Conservation (phyloP, 202 grass and related monocot species). For the Panicum virgatum region DNA sequence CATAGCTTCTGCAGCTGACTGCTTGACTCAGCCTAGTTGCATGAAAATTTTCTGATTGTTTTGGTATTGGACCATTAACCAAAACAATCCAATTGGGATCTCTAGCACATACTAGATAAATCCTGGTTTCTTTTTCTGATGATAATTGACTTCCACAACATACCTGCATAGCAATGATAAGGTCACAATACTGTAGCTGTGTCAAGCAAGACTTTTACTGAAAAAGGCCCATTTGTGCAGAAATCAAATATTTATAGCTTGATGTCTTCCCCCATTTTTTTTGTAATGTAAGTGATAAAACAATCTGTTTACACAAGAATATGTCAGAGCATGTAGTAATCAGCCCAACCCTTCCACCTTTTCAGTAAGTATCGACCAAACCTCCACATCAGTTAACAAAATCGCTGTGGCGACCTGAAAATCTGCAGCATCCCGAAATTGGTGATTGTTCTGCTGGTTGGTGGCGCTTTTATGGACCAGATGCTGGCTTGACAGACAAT, state of each 20-base stretch:
- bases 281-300: neutral
- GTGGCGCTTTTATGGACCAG: neutral
- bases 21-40: neutral
- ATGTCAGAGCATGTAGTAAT: neutral
- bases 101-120: neutral
- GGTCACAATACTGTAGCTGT: neutral
- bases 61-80: neutral
- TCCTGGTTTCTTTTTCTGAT: neutral
- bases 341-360: neutral
- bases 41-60: neutral
- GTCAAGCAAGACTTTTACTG: neutral
- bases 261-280: neutral
- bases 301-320: neutral
- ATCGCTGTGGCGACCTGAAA: neutral
- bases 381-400: slow-evolving; percentile 4
- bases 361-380: neutral
- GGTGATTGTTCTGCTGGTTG: neutral
- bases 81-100: neutral
- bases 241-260: neutral
- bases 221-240: neutral
- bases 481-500: neutral
- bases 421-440: neutral
- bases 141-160: neutral
- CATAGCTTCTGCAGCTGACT: neutral
- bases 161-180: neutral